Percentiles rank a stretch among this genome's conserved stretches.
Conservation (phyloP, 1,139 yeast genomes). For the Diutina ranongensis region DNA sequence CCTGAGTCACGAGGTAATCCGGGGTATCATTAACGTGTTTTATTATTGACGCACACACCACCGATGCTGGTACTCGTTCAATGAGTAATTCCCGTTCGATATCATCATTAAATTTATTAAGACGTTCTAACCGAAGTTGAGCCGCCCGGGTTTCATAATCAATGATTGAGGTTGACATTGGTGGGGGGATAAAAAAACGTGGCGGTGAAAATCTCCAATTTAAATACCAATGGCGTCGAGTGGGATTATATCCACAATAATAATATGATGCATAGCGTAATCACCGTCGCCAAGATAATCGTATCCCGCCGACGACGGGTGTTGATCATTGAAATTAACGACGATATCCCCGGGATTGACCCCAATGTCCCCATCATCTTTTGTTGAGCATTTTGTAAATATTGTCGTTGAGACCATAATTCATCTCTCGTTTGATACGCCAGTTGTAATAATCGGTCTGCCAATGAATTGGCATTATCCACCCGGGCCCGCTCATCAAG, state of each 20-base stretch:
- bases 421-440: slow-evolving; percentile 89
- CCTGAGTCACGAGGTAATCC: background rate
- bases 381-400: slow-evolving; percentile 53
- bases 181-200: too few relatives aligned
- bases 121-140: slow-evolving; percentile 1
- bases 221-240: too few relatives aligned
- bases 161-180: too few relatives aligned
- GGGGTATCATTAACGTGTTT: background rate
- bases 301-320: slow-evolving; percentile 85
- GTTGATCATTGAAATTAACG: slow-evolving; percentile 67
- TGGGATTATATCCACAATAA: slow-evolving; percentile 16
- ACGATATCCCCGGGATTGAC: slow-evolving; percentile 73
- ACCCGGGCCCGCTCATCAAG: slow-evolving; percentile 67
- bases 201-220: too few relatives aligned
- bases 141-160: background rate
- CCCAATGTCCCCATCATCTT: slow-evolving; percentile 50
- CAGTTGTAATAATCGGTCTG: slow-evolving; percentile 69
- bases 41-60: background rate
- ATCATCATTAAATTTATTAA: slow-evolving; percentile 1
- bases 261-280: slow-evolving; percentile 61
- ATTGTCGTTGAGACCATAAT: slow-evolving; percentile 56
- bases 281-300: slow-evolving; percentile 65
- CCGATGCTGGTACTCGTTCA: background rate
- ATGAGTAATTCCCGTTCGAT: background rate
- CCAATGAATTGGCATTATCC: slow-evolving; percentile 60